phyloP scores from a whole-genome alignment of 148 eudicot genomes.

The Heliamphora exappendiculata region DNA sequence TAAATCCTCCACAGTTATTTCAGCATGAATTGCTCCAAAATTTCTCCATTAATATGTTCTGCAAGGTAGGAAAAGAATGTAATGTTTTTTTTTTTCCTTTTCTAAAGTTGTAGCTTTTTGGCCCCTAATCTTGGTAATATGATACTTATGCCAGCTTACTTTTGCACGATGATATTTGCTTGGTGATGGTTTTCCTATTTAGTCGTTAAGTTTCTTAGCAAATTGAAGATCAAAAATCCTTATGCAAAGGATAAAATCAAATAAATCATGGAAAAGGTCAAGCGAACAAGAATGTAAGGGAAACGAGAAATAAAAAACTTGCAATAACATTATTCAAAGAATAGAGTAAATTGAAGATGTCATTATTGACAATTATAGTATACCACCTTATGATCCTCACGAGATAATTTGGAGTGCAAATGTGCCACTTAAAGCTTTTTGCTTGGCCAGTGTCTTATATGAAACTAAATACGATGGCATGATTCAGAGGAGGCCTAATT shows the following conservation, averaged over 20 bases:
- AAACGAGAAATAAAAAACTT: not conserved
- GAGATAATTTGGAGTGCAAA: not conserved
- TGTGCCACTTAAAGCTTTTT: not conserved
- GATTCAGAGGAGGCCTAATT: not conserved
- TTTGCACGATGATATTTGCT: not conserved
- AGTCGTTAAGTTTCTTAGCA: not conserved
- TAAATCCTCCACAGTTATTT: conserved; percentile 84
- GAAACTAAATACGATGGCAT: not conserved
- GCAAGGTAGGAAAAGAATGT: conserved; percentile 53
- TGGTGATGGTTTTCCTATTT: not conserved
- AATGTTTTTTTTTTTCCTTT: not conserved
- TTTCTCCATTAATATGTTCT: conserved; percentile 91
- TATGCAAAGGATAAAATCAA: not conserved
- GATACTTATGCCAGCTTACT: not conserved
- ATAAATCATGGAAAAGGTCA: not conserved
- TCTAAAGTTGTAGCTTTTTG: not conserved
- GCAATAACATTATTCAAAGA: not conserved
- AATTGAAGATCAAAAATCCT: not conserved
- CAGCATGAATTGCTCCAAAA: conserved; percentile 97
- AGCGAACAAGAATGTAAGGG: not conserved
- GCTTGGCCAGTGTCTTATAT: not conserved
- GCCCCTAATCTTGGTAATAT: not conserved
- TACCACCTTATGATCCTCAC: not conserved
- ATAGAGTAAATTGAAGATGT: conserved; percentile 1
- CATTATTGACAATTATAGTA: not conserved